These are phyloP conservation scores for Psophocarpus tetragonolobus DNA, from an alignment of 306 rosid genomes.

Conservation along the genomic window DNA sequence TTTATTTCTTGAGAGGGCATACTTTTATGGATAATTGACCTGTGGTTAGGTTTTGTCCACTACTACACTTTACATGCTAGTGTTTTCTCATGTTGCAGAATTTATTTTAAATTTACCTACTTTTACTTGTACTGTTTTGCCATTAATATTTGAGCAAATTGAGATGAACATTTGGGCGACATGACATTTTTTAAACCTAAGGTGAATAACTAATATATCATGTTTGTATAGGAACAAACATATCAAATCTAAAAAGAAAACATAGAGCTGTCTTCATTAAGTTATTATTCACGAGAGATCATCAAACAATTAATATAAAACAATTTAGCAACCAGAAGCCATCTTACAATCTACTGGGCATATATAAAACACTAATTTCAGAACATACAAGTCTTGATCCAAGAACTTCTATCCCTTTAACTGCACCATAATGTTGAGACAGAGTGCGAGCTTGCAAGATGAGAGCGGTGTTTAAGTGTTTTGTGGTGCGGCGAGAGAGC, in stretches of 20 bases:
- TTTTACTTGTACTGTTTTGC: not conserved
- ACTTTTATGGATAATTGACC: not conserved
- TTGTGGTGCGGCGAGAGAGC: no score
- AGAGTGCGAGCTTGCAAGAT: no score
- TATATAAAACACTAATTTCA: conserved; percentile 24
- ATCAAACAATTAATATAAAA: not conserved
- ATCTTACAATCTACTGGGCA: conserved; percentile 17
- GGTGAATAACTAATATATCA: no score
- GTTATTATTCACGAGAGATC: conserved; percentile 7
- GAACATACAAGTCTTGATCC: conserved; percentile 77
- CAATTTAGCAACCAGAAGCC: conserved; percentile 24
- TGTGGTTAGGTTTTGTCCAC: conserved; percentile 14
- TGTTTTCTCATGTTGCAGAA: not conserved
- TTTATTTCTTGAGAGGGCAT: not conserved
- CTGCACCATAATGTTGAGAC: conserved; percentile 94
- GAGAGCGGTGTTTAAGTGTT: no score
- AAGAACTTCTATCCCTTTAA: conserved; percentile 85
- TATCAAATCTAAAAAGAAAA: conserved; percentile 11
- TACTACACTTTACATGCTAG: not conserved
- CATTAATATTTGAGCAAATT: not conserved
- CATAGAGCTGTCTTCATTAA: conserved; percentile 15
- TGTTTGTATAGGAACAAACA: conserved; percentile 12
- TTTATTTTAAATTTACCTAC: not conserved
- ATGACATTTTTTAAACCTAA: not conserved
- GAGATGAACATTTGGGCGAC: not conserved